Evolutionary conservation across 352 stramenopile genomes (phyloP), one percentile per base, ranked within the genome.

Genomic region (Globisporangium takayamanum): DNA sequence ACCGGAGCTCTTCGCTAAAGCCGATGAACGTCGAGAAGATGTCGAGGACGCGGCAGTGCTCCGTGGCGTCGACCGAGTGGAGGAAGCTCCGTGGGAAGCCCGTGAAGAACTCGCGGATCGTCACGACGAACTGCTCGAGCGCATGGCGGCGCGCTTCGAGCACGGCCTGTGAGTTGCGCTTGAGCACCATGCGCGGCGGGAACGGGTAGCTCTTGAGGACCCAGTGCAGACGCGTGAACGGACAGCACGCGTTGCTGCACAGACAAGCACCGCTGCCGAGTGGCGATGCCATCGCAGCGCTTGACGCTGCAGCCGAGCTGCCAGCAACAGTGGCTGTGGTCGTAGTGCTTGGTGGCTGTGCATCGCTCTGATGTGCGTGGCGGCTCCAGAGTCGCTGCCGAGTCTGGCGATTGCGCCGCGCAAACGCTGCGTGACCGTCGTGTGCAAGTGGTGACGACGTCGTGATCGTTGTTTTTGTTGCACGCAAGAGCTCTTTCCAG

Each of bases 161-260:
- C 8, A 68, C 58, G 7, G 64, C 44, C 30, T 69, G 57, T 1
- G 69, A 69, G 44, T 59, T 75, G 28, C 69, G 68, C 58, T 78
- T 78, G 26, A 87, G 62, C 45, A 82, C 47, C 49, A 80, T 62
- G 61, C 81, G 80, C 28, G 74, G 67, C 53, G 77, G 77, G 57
- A 87, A 87, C 25, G 66, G 64, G 54, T 82, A 85, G 25, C 58
- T 69, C 53, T 83, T 80, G 45, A 81, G 59, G 46, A 80, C 62
- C 47, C 61, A 60, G 42, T 87, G 60, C 5, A 85, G 68, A 12
- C 73, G 74, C 37, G 61, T 65, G 58, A 87, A 87, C 8, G 74
- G 68, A 42, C 77, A 87, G 30, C 70, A 76, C 42, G 69, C 69
- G 36, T 71, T 70, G n/a, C 68, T 74, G 56, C 77, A 87, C 28